Base-by-base conservation (phyloP, 257 asterid species). In the Nicotiana benthamiana region DNA sequence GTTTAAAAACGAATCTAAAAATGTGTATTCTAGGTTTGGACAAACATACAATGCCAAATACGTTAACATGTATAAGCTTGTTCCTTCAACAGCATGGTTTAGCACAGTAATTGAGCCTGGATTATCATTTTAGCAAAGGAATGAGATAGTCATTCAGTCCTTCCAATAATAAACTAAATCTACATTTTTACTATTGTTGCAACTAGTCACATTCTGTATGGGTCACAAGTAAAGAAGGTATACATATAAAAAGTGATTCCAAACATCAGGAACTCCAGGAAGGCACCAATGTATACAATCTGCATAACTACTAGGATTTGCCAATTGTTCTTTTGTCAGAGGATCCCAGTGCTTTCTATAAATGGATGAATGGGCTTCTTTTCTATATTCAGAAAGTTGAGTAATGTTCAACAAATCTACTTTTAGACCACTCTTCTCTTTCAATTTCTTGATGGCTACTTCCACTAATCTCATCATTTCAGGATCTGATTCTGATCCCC, bases 221-320 rank as follows among this genome's bases (percentile, higher is more conserved):
- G 13, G 62, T 83, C 20, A 85, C 56, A 83, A 83, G 40, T 88
- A 59, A 52, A 90, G 76, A 30, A 93, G 84, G 70, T 87, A 81
- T 13, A 89, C 77, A 82, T 90, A 88, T 30, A 93, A 86, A 70
- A 93, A 85, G 13, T 87, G 62, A 65, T 93, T 93, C 97, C 97
- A 93, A 67, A 88, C 84, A 89, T 93, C 97, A 1, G 97, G 97
- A 54, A 93, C 91, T 24, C 97, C 96, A 0, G 97, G 96, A 18
- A 93, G 89, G 81, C 97, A 93, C 97, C 97, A 93, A 74, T 92
- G 97, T 2, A 86, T 80, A 60, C 97, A 93, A 72, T 93, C 97
- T 0, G 88, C 80, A 60, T 87, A 86, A 72, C 81, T 85, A 72
- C 18, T 84, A 0, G 92, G 94, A 40, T 81, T 67, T 4, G 82